These are phyloP conservation scores for Forsythia suspensa DNA, from an alignment of 257 asterid genomes.

Conservation along the genomic window DNA sequence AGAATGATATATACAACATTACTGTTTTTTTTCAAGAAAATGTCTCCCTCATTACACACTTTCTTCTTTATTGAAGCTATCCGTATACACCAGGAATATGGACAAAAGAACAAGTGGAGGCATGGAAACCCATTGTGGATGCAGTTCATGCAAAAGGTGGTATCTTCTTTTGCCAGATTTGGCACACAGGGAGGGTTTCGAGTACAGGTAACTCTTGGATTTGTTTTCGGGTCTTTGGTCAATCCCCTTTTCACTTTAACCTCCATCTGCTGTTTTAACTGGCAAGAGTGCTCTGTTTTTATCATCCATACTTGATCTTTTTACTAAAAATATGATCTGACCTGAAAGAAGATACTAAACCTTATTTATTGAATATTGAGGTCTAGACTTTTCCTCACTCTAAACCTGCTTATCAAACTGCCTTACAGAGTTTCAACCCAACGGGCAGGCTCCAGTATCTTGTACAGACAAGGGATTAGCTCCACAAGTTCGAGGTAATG, in stretches of 20 bases:
- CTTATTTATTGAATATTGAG: background rate
- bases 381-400: background rate
- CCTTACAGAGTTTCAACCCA: constrained; percentile 59
- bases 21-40: background rate
- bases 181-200: constrained; percentile 50
- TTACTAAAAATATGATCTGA: too few species aligned
- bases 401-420: background rate
- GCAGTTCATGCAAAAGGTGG: constrained; percentile 60
- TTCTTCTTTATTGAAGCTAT: constrained; percentile 1
- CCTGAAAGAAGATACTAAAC: background rate
- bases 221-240: background rate
- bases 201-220: constrained; percentile 29
- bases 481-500: constrained; percentile 45
- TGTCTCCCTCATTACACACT: background rate
- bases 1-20: background rate
- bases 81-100: constrained; percentile 46
- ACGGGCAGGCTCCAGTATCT: constrained; percentile 72
- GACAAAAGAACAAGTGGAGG: constrained; percentile 50
- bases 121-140: constrained; percentile 53
- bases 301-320: too few species aligned
- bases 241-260: background rate
- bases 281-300: too few species aligned
- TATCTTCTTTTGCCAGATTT: constrained; percentile 51
- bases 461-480: constrained; percentile 48
- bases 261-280: background rate